A percentile compares a stretch with the other conserved stretches of the same genome.
Conservation (phyloP, 2,329 filamentous ascomycete genomes). For the Fusarium pseudograminearum region DNA sequence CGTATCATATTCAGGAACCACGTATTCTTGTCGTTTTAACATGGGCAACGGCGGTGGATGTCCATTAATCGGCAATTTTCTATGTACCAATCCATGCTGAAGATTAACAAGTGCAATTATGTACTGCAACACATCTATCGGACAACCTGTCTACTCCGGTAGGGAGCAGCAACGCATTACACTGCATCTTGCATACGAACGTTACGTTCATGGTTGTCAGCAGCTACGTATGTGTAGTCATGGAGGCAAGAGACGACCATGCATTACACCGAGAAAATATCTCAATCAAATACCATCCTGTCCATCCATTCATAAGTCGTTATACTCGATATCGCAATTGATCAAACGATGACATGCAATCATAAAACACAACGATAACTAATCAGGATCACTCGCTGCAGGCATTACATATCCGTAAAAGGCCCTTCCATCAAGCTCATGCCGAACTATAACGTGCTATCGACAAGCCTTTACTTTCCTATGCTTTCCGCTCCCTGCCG, state of each 20-base stretch:
- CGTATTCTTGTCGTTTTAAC: not conserved
- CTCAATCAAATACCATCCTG: not conserved
- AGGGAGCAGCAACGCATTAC: slow-evolving; percentile 11
- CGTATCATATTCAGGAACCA: slow-evolving; percentile 11
- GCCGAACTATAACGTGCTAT: not conserved
- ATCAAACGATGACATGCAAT: not conserved
- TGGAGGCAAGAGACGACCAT: slow-evolving; percentile 35
- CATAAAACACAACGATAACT: not conserved
- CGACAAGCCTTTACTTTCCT: slow-evolving; percentile 37
- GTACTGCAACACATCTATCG: not conserved
- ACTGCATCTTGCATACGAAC: slow-evolving; percentile 22
- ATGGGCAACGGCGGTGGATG: slow-evolving; percentile 11
- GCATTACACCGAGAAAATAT: slow-evolving; percentile 7
- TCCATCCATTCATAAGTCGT: slow-evolving; percentile 1
- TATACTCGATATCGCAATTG: not conserved
- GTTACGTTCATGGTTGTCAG: slow-evolving; percentile 19
- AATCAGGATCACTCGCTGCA: slow-evolving; percentile 5
- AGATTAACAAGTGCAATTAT: not conserved
- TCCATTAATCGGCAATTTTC: slow-evolving; percentile 13
- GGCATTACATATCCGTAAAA: slow-evolving; percentile 39
- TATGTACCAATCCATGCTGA: not conserved
- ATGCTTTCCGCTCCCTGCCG: slow-evolving; percentile 43
- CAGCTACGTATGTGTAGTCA: slow-evolving; percentile 19
- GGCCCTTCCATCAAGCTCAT: slow-evolving; percentile 23
- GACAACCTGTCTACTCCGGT: slow-evolving; percentile 7